Conservation (phyloP, 768 basidiomycete species). For the Boletus rufocinnamomeus region DNA sequence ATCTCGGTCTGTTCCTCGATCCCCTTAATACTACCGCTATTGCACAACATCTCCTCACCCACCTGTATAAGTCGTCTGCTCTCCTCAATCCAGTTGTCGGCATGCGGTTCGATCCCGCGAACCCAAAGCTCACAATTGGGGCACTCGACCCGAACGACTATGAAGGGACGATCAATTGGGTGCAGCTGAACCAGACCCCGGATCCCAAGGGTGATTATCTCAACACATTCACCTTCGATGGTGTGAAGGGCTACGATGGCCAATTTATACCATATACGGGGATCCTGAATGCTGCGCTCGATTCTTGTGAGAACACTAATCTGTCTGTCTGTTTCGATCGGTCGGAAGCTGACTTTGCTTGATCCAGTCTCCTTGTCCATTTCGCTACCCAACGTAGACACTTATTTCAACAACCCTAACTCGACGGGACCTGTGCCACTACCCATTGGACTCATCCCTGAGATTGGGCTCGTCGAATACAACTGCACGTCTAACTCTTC, state of each 20-base stretch:
- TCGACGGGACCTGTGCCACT: conserved; percentile 27
- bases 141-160: conserved; percentile 35
- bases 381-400: conserved; percentile 17
- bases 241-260: conserved; percentile 33
- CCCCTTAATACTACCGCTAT: conserved; percentile 20
- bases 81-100: conserved; percentile 35
- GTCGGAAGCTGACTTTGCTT: neutral
- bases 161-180: conserved; percentile 35
- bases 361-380: conserved; percentile 20
- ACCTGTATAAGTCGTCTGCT: conserved; percentile 21
- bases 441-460: conserved; percentile 2
- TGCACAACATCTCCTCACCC: conserved; percentile 20
- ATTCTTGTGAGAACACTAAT: conserved; percentile 26
- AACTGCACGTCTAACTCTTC: conserved; percentile 16
- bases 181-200: conserved; percentile 23
- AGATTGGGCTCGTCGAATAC: conserved; percentile 9
- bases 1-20: conserved; percentile 29
- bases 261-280: conserved; percentile 24
- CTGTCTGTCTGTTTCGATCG: neutral
- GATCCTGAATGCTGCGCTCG: conserved; percentile 22
- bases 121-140: conserved; percentile 35
- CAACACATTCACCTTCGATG: conserved; percentile 30
- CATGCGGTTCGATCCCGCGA: conserved; percentile 31
- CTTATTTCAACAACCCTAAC: conserved; percentile 21
- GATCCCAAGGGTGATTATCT: conserved; percentile 16